Percentiles rank a stretch among this genome's conserved stretches.
These are phyloP conservation scores for Saturnispora saitoi DNA, from an alignment of 805 yeast species.

Conservation along the genomic window DNA sequence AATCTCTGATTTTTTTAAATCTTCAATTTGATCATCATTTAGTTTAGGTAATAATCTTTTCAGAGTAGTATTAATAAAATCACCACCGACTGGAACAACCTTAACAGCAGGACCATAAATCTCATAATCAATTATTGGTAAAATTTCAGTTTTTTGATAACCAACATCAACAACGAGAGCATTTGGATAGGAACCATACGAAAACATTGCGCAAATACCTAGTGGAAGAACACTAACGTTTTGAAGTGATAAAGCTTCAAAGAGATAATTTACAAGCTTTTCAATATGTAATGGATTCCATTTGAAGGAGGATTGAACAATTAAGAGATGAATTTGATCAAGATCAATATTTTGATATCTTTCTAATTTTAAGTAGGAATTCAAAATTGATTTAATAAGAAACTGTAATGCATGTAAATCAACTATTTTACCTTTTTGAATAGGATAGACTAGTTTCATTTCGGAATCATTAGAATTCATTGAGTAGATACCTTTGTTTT, in stretches of 20 bases:
- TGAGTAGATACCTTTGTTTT: background rate
- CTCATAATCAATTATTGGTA: slow-evolving; percentile 72
- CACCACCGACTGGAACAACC: slow-evolving; percentile 48
- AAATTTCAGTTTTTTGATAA: slow-evolving; percentile 59
- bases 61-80: slow-evolving; percentile 48
- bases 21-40: slow-evolving; percentile 52
- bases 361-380: slow-evolving; percentile 33
- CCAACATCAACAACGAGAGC: slow-evolving; percentile 80
- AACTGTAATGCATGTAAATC: slow-evolving; percentile 65
- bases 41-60: slow-evolving; percentile 50
- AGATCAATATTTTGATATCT: slow-evolving; percentile 15
- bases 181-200: slow-evolving; percentile 56
- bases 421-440: slow-evolving; percentile 53
- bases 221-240: slow-evolving; percentile 65
- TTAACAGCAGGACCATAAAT: slow-evolving; percentile 43
- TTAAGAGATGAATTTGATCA: slow-evolving; percentile 51
- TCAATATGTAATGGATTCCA: slow-evolving; percentile 71
- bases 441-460: slow-evolving; percentile 44
- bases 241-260: slow-evolving; percentile 64
- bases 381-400: slow-evolving; percentile 44
- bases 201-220: slow-evolving; percentile 63
- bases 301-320: slow-evolving; percentile 50
- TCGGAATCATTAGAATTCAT: background rate
- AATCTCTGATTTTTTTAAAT: slow-evolving; percentile 63
- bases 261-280: slow-evolving; percentile 59